These are phyloP conservation scores for Gomphus bonarii DNA, from an alignment of 1,284 basidiomycete genomes.

Conservation along the genomic window DNA sequence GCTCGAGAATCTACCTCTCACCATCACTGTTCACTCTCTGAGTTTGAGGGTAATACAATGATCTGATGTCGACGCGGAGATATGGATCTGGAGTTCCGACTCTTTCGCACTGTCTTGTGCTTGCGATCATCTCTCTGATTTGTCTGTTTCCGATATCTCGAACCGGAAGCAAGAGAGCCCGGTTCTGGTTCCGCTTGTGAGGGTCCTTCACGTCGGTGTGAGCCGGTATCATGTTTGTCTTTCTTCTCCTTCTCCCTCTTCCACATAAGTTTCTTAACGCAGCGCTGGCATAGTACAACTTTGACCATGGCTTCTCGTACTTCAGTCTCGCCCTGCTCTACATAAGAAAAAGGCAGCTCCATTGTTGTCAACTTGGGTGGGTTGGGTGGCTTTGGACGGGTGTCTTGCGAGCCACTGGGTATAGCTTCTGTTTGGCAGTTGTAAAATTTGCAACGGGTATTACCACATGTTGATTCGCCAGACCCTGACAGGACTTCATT, in stretches of 20 bases:
- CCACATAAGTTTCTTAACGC: slow-evolving; percentile 78
- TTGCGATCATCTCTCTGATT: not conserved
- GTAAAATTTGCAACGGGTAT: slow-evolving; percentile 70
- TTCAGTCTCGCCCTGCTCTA: slow-evolving; percentile 52
- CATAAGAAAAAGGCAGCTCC: slow-evolving; percentile 83
- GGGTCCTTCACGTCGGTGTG: not conserved
- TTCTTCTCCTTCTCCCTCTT: slow-evolving; percentile 54
- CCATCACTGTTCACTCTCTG: not conserved
- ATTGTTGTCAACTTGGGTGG: slow-evolving; percentile 47
- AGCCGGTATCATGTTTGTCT: slow-evolving; percentile 19
- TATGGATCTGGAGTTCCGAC: slow-evolving; percentile 2
- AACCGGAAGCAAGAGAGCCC: not conserved
- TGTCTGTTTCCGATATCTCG: not conserved
- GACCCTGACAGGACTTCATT: slow-evolving; percentile 75
- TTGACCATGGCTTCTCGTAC: slow-evolving; percentile 79
- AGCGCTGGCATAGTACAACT: slow-evolving; percentile 71
- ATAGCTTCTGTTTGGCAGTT: slow-evolving; percentile 8
- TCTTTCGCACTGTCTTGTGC: not conserved
- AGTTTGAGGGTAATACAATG: not conserved
- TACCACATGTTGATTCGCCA: slow-evolving; percentile 81
- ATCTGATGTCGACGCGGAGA: slow-evolving; percentile 5
- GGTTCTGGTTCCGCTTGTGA: not conserved
- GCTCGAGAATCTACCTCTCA: not conserved
- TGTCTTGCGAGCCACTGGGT: slow-evolving; percentile 15
- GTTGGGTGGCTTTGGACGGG: slow-evolving; percentile 9